Evolutionary conservation across 306 rosid species (phyloP).

Genomic region (Parietaria judaica): DNA sequence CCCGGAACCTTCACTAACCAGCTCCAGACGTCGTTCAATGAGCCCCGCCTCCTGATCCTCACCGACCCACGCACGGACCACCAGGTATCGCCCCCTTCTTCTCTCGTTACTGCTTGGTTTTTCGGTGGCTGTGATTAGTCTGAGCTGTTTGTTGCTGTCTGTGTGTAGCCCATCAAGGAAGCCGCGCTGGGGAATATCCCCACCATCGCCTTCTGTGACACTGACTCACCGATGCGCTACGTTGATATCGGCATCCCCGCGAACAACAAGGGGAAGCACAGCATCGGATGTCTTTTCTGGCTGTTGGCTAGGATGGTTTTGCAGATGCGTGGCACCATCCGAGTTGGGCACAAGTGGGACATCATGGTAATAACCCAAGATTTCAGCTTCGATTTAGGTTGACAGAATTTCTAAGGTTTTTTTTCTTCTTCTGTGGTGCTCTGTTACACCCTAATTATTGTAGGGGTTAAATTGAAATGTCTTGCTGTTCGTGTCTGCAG

Average conservation of each 20-base stretch:
- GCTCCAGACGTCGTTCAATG: slow-evolving; percentile 70
- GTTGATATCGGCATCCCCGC: slow-evolving; percentile 94
- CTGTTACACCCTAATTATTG: background rate
- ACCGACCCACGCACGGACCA: slow-evolving; percentile 93
- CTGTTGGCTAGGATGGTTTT: slow-evolving; percentile 83
- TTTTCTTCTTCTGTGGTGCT: background rate
- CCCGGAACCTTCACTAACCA: slow-evolving; percentile 90
- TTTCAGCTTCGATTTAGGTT: background rate
- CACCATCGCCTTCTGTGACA: slow-evolving; percentile 85
- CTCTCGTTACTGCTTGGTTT: no score
- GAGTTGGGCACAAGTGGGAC: slow-evolving; percentile 70
- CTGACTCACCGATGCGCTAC: slow-evolving; percentile 76
- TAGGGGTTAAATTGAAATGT: background rate
- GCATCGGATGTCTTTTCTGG: slow-evolving; percentile 93
- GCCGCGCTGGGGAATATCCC: slow-evolving; percentile 86
- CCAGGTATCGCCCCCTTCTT: slow-evolving; percentile 39
- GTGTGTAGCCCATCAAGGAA: slow-evolving; percentile 81
- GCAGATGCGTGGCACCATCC: slow-evolving; percentile 73
- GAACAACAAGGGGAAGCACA: slow-evolving; percentile 85
- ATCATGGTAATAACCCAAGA: slow-evolving; percentile 49
- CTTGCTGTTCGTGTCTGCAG: slow-evolving; percentile 25
- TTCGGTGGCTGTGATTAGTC: no score
- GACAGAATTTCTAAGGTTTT: no score
- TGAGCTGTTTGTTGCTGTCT: background rate
- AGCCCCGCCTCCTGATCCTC: slow-evolving; percentile 80